Conservation (phyloP, 805 yeast species). For the Candida xiaguanensis region DNA sequence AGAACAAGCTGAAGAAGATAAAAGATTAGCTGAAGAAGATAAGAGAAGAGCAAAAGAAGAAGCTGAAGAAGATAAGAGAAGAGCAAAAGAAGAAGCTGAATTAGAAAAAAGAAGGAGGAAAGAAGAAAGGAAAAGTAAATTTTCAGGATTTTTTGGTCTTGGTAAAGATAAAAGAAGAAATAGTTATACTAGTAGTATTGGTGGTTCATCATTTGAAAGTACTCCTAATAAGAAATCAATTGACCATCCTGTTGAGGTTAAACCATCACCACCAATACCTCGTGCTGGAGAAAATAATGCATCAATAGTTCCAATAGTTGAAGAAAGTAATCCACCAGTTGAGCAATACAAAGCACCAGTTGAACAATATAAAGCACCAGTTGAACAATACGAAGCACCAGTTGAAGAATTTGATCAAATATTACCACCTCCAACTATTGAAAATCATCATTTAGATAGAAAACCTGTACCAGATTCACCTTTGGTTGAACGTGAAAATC, state of each 20-base stretch:
- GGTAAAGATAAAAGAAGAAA: conserved; percentile 6
- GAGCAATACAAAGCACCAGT: too few species aligned
- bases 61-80: conserved; percentile 7
- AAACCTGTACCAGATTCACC: conserved; percentile 2
- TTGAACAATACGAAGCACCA: neutral
- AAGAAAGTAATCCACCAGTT: neutral
- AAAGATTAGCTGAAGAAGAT: conserved; percentile 5
- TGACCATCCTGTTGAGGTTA: neutral
- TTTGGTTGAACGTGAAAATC: neutral
- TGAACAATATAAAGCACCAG: too few species aligned
- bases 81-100: conserved; percentile 4
- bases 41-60: conserved; percentile 6
- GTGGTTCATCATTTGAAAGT: conserved; percentile 7
- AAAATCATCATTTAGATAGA: neutral
- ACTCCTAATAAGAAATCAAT: neutral
- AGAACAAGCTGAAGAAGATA: conserved; percentile 8
- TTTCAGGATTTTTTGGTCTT: conserved; percentile 3
- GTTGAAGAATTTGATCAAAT: neutral
- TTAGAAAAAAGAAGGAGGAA: conserved; percentile 5
- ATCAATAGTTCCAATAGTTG: neutral
- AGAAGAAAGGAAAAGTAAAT: conserved; percentile 4
- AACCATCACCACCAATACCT: neutral
- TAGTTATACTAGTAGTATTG: conserved; percentile 4
- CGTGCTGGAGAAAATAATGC: neutral
- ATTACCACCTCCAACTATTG: neutral